Conservation (phyloP, 208 protist genomes). For the Trypanosoma congolense region DNA sequence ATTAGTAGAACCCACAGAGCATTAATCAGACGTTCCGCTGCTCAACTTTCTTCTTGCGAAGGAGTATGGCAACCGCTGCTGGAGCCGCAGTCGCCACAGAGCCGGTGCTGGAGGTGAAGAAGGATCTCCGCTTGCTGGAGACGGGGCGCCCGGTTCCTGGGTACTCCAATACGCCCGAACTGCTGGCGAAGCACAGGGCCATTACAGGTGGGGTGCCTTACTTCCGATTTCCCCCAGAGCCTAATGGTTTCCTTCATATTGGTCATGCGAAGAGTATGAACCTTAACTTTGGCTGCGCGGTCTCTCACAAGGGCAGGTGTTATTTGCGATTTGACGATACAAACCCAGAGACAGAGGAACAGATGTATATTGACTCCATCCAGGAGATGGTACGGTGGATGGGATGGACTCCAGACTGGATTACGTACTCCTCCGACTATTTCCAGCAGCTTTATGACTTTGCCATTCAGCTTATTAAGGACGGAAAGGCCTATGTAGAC, state of each 20-base stretch:
- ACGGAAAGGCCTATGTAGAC: conserved; percentile 97
- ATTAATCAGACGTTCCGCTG: conserved; percentile 43
- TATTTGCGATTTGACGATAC: conserved; percentile 99
- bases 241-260: conserved; percentile 98
- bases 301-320: conserved; percentile 90
- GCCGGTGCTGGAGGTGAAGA: conserved; percentile 54
- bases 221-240: conserved; percentile 96
- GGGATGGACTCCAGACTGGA: conserved; percentile 87
- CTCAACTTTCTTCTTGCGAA: conserved; percentile 19
- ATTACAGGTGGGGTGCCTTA: conserved; percentile 71
- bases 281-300: conserved; percentile 98
- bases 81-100: conserved; percentile 10
- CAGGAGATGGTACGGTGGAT: conserved; percentile 89
- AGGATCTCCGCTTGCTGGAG: conserved; percentile 69
- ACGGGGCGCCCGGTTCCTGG: conserved; percentile 78
- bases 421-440: conserved; percentile 99
- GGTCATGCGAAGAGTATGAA: conserved; percentile 99
- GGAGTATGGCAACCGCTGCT: conserved; percentile 35
- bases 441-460: conserved; percentile 98
- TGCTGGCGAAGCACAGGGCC: conserved; percentile 55
- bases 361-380: conserved; percentile 98
- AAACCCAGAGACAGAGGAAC: conserved; percentile 97
- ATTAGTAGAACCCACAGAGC: conserved; percentile 14
- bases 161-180: conserved; percentile 65
- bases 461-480: conserved; percentile 97